These are phyloP conservation scores for Pleurostoma richardsiae DNA, from an alignment of 2,329 filamentous ascomycete species.

Conservation along the genomic window DNA sequence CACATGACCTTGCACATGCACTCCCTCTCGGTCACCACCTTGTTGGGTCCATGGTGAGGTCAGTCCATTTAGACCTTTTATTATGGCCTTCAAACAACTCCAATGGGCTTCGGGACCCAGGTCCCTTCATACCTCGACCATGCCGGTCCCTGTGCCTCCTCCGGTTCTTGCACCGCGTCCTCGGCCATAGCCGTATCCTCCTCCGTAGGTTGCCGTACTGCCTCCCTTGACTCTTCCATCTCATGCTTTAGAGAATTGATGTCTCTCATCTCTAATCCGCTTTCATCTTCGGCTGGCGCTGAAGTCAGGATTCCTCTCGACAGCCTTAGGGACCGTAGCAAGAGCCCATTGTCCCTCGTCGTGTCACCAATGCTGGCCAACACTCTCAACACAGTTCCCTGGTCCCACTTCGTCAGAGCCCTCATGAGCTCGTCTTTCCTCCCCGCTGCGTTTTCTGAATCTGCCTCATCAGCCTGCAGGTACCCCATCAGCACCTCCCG, in stretches of 20 bases:
- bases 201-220: slow-evolving; percentile 7
- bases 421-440: slow-evolving; percentile 11
- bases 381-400: slow-evolving; percentile 15
- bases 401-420: slow-evolving; percentile 20
- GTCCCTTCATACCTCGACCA: slow-evolving; percentile 47
- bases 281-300: too few relatives aligned
- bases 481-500: slow-evolving; percentile 30
- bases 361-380: slow-evolving; percentile 21
- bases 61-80: too few relatives aligned
- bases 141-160: slow-evolving; percentile 15
- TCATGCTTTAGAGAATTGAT: too few relatives aligned
- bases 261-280: too few relatives aligned
- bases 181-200: slow-evolving; percentile 13
- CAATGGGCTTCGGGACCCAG: slow-evolving; percentile 56
- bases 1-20: too few relatives aligned
- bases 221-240: too few relatives aligned
- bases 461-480: slow-evolving; percentile 24
- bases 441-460: slow-evolving; percentile 9
- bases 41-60: too few relatives aligned
- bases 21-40: too few relatives aligned
- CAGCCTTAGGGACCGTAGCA: slow-evolving; percentile 20
- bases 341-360: slow-evolving; percentile 17
- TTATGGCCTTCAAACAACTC: slow-evolving; percentile 33
- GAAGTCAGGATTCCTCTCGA: slow-evolving; percentile 12
- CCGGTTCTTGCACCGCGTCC: slow-evolving; percentile 2